phyloP scores from a whole-genome alignment of 2,329 filamentous ascomycete genomes.

The Xylariales sp. region DNA sequence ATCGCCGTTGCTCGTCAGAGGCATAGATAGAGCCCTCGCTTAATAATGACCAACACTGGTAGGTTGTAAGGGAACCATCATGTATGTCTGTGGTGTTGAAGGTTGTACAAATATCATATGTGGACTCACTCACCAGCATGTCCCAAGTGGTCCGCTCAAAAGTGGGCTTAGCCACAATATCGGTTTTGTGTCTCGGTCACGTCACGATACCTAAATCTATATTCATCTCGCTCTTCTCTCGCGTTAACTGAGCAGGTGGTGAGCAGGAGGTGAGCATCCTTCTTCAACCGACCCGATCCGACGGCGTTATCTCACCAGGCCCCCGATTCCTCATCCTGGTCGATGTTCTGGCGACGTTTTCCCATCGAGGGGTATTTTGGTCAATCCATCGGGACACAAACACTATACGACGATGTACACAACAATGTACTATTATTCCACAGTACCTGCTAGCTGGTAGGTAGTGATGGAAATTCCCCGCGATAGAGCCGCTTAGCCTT shows the following conservation, averaged over 20 bases:
- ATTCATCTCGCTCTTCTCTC: neutral
- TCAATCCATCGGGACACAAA: constrained; percentile 4
- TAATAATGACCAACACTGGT: constrained; percentile 6
- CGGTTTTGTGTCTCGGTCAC: too few relatives aligned
- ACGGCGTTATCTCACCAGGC: neutral
- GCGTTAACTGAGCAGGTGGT: too few relatives aligned
- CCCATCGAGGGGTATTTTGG: neutral
- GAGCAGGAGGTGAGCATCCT: too few relatives aligned
- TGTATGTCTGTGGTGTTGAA: constrained; percentile 1
- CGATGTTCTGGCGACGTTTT: neutral
- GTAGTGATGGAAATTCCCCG: constrained; percentile 44
- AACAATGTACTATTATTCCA: neutral
- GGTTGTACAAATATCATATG: constrained; percentile 6
- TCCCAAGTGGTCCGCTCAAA: constrained; percentile 3
- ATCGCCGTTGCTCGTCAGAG: constrained; percentile 4
- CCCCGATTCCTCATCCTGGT: neutral
- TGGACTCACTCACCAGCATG: neutral
- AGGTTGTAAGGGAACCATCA: neutral
- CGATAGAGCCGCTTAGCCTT: constrained; percentile 48
- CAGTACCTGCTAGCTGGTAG: constrained; percentile 21
- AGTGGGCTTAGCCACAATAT: neutral
- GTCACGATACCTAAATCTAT: too few relatives aligned
- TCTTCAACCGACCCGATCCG: neutral
- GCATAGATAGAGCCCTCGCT: constrained; percentile 18
- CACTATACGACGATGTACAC: too few relatives aligned